These are phyloP conservation scores for Paecilomyces variotii DNA, from an alignment of 2,329 filamentous ascomycete species.

Conservation along the genomic window DNA sequence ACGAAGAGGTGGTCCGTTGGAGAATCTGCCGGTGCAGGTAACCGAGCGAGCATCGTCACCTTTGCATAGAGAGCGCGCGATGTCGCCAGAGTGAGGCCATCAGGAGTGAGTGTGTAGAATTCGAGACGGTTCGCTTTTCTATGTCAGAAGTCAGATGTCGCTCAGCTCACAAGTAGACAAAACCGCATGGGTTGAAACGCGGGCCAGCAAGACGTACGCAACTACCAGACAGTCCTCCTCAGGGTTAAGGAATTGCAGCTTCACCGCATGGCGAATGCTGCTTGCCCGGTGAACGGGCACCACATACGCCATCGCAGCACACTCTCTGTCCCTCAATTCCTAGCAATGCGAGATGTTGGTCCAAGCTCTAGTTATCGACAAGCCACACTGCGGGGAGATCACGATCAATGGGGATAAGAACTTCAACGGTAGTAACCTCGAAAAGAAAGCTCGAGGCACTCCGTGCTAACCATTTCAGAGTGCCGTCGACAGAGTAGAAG, in stretches of 20 bases:
- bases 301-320: conserved; percentile 74
- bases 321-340: not conserved
- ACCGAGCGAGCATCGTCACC: conserved; percentile 65
- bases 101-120: conserved; percentile 61
- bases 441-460: not conserved
- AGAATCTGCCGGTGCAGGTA: conserved; percentile 55
- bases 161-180: not conserved
- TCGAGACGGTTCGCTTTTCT: conserved; percentile 82
- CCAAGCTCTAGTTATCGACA: not conserved
- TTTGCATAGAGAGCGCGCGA: conserved; percentile 75
- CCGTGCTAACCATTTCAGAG: not conserved
- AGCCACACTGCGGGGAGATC: not conserved
- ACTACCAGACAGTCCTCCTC: conserved; percentile 77
- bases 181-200: not conserved
- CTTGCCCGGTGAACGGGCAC: conserved; percentile 88
- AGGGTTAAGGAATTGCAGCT: conserved; percentile 63
- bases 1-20: conserved; percentile 81
- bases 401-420: not conserved
- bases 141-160: conserved; percentile 3
- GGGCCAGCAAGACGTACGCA: conserved; percentile 54
- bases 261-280: conserved; percentile 82
- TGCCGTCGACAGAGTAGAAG: not conserved
- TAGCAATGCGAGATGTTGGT: not conserved
- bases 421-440: not conserved
- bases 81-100: conserved; percentile 55